Evolutionary conservation across 2,329 filamentous ascomycete genomes (phyloP), one percentile per base, ranked within the genome.

Genomic region (Pseudogymnoascus sp.): DNA sequence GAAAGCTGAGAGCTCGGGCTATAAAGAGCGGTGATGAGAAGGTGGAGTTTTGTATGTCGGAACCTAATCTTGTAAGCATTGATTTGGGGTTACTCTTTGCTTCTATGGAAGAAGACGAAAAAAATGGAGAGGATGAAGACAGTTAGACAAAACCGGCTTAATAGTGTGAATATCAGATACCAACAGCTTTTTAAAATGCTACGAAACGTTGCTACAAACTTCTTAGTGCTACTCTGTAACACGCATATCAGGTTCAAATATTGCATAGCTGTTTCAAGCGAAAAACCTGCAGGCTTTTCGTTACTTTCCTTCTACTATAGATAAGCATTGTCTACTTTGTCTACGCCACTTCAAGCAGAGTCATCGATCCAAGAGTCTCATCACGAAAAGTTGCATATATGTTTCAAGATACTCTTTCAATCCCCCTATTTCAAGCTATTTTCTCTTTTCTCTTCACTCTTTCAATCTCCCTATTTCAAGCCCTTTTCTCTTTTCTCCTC

Each of bases 31-130:
- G 28, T 35, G 23, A 36, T 59, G 35, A 59, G 58, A 38, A 25
- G 61, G 61, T 59, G 35, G 49, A 62, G 49, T 62, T 38, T 62
- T 60, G n/a, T 59, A 60, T 62, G 61, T 62, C 61, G 30, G 30
- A 59, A 28, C 45, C 61, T 58, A 59, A 62, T 38, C 5, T 8
- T 7, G 41, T 33, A 22, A 41, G 22, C n/a, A 16, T 58, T 23
- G 30, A 39, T 62, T 41, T 23, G 61, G 19, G 11, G 19, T 36
- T 41, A 16, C 25, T 59, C 22, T 12, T 16, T 62, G 19, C 16
- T 9, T 16, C 36, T 19, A 8, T 33, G 30, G 11, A 33, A 33
- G 11, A 11, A 11, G 30, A 33, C 3, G 30, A 33, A 33, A 8
- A 33, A 33, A 9, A 33, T 33, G 8, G 4, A 11, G 30, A 33